These are phyloP conservation scores for Ceratocystis huliohia DNA, from an alignment of 2,329 filamentous ascomycete genomes.

Conservation along the genomic window DNA sequence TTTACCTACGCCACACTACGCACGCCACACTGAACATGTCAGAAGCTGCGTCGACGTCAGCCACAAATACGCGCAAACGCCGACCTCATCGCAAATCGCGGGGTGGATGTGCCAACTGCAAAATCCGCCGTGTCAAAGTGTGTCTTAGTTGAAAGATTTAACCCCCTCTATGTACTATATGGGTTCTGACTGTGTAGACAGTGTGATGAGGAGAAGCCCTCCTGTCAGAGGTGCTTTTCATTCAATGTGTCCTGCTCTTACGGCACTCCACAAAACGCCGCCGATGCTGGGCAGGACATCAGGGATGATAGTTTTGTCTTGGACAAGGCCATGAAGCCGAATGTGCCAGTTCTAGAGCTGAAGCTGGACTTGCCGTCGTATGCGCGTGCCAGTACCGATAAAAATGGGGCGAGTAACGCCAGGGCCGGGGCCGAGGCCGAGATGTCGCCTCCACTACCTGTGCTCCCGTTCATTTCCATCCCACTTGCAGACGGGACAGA, in stretches of 20 bases:
- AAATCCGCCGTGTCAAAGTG: slow-evolving; percentile 41
- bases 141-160: slow-evolving; percentile 21
- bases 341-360: slow-evolving; percentile 8
- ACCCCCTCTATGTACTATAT: neutral
- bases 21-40: neutral
- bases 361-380: neutral
- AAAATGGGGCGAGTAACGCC: neutral
- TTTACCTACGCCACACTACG: neutral
- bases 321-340: slow-evolving; percentile 11
- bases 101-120: slow-evolving; percentile 44
- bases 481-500: slow-evolving; percentile 11
- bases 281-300: slow-evolving; percentile 22
- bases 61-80: slow-evolving; percentile 24
- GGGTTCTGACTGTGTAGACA: slow-evolving; percentile 23
- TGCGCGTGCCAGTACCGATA: neutral
- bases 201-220: slow-evolving; percentile 42
- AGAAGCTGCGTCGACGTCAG: neutral
- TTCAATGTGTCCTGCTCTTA: slow-evolving; percentile 40
- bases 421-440: neutral
- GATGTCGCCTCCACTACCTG: neutral
- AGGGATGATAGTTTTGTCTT: neutral
- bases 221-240: slow-evolving; percentile 36
- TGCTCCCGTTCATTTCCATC: neutral
- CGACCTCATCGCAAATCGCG: slow-evolving; percentile 40
- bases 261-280: slow-evolving; percentile 23